phyloP scores from a whole-genome alignment of 441 rosid genomes.

The Gossypium gossypioides region DNA sequence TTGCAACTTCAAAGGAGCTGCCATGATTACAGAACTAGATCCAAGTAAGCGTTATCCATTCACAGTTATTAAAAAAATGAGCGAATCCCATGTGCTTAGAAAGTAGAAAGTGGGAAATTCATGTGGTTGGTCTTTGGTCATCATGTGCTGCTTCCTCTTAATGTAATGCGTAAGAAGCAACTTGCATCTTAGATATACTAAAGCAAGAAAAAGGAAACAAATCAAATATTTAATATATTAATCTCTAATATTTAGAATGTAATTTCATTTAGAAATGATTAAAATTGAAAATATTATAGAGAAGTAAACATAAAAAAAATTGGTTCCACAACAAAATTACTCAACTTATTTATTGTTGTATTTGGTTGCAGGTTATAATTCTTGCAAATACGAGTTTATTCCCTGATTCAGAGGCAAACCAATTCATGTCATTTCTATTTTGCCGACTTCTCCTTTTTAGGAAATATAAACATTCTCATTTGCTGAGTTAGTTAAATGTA shows the following conservation, averaged over 20 bases:
- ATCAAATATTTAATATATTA: no score
- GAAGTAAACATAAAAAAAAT: not conserved
- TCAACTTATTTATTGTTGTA: not conserved
- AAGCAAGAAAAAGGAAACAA: not conserved
- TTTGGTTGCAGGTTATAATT: slow-evolving; percentile 33
- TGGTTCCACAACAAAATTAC: not conserved
- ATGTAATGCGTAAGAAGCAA: not conserved
- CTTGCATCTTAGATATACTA: not conserved
- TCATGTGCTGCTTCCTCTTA: not conserved
- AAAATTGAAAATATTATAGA: no score
- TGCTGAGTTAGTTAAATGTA: not conserved
- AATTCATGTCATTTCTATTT: not conserved
- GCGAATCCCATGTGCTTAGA: slow-evolving; percentile 19
- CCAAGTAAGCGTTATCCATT: slow-evolving; percentile 34
- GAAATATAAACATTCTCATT: not conserved
- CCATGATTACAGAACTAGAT: slow-evolving; percentile 57
- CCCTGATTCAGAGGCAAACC: slow-evolving; percentile 17
- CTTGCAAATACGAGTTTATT: slow-evolving; percentile 36
- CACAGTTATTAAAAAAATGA: not conserved
- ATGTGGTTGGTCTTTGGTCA: not conserved
- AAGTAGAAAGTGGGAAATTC: not conserved
- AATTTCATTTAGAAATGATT: not conserved
- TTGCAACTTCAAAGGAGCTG: slow-evolving; percentile 62
- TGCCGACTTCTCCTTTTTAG: not conserved
- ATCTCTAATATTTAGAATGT: not conserved